Base-by-base conservation (phyloP, 495 filamentous ascomycete species). In the Evansstolkia leycettana region DNA sequence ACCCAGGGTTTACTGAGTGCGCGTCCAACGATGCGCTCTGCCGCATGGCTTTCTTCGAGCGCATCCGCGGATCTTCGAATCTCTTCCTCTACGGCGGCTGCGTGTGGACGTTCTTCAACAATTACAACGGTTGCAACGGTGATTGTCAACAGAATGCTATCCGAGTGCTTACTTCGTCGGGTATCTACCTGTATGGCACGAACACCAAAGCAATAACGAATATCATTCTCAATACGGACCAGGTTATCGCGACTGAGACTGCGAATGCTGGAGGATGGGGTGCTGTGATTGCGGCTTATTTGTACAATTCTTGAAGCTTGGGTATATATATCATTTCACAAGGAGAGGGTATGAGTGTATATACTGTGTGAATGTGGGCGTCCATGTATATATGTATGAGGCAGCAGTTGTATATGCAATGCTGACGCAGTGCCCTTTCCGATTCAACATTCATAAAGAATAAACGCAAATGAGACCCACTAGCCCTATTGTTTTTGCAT, bases 191-290 rank as follows among this genome's bases (percentile, higher is more conserved):
- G 45, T 71, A 62, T 36, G 59, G 58, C 4, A 42, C 61, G n/a
- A 55, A 57, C 11, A 64, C 56, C 12, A 63, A 64, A 43, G 55
- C 54, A 23, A 51, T 53, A 23, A 50, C 46, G 36, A 65, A 69
- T 33, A 51, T 73, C 47, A 45, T 70, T 5, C 37, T 60, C 0
- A 48, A 55, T 28, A 46, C 43, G 7, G 47, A 40, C 24, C 33
- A 39, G 28, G 46, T 48, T 1, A 48, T 65, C 13, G 58, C 50
- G 5, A 51, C 42, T 25, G 50, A 65, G 51, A 37, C 48, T 20
- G 54, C 57, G 3, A 74, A 71, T 39, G 64, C 62, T 1, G 72
- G 73, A 16, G 62, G 65, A 11, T 76, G 72, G 71, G 73, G 71
- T 19, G 70, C 67, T n/a, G 60, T 70, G 40, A 55, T 76, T 45